Evolutionary conservation across 225 moss, liverwort and hornwort genomes (phyloP).

Genomic region (Thuidium tamariscinum): DNA sequence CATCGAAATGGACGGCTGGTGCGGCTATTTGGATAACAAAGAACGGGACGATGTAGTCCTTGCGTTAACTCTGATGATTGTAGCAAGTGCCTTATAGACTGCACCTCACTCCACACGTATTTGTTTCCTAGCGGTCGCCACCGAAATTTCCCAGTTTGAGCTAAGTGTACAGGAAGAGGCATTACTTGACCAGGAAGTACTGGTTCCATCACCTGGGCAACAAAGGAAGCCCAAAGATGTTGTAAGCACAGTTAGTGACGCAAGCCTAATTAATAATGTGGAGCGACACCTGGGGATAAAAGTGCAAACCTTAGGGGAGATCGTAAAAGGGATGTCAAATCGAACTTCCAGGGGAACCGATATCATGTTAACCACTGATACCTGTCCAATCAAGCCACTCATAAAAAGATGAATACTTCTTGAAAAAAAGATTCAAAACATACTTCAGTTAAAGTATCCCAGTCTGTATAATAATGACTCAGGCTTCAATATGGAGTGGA

Average conservation of each 20-base stretch:
- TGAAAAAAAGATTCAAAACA: neutral
- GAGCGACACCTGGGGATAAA: neutral
- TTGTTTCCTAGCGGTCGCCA: conserved; percentile 79
- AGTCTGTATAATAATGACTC: neutral
- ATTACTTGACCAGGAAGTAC: conserved; percentile 72
- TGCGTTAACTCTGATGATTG: conserved; percentile 41
- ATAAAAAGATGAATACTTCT: neutral
- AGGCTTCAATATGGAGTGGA: neutral
- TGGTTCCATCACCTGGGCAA: conserved; percentile 77
- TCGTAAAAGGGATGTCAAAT: conserved; percentile 87
- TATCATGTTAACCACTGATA: conserved; percentile 72
- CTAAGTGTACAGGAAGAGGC: conserved; percentile 84
- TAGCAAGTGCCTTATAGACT: conserved; percentile 64
- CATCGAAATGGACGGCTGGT: conserved; percentile 63
- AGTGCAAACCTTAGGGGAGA: conserved; percentile 73
- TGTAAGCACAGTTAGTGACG: neutral
- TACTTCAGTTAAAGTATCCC: neutral
- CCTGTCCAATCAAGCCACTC: conserved; percentile 37
- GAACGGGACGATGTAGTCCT: conserved; percentile 66
- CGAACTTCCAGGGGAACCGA: conserved; percentile 78
- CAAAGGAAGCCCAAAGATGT: neutral
- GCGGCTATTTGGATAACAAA: conserved; percentile 77
- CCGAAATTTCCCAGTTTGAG: conserved; percentile 88
- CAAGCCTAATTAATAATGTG: neutral
- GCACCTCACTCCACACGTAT: conserved; percentile 88